Conservation (phyloP, 768 basidiomycete species). For the Phallus indusiatus region DNA sequence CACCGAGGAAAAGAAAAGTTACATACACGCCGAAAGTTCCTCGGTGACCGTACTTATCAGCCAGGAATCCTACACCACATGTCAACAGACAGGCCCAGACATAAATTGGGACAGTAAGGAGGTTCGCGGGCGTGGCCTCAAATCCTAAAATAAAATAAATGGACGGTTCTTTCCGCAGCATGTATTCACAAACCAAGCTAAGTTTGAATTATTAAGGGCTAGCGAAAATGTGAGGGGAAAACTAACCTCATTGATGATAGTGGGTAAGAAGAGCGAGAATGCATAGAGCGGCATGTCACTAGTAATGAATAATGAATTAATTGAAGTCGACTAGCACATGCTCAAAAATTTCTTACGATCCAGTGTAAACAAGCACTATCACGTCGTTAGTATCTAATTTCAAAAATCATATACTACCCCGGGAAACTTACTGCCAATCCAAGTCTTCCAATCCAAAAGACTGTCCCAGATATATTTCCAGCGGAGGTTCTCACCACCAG, state of each 20-base stretch:
- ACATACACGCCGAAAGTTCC: slow-evolving; percentile 57
- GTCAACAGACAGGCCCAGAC: slow-evolving; percentile 58
- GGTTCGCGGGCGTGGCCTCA: slow-evolving; percentile 61
- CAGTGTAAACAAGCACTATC: slow-evolving; percentile 47
- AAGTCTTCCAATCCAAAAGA: slow-evolving; percentile 65
- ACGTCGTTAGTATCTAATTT: slow-evolving; percentile 5
- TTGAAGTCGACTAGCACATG: background rate
- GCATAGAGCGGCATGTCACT: slow-evolving; percentile 64
- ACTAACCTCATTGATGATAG: slow-evolving; percentile 61
- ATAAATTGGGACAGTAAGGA: slow-evolving; percentile 73
- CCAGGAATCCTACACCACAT: slow-evolving; percentile 50
- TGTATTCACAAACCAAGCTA: slow-evolving; percentile 5
- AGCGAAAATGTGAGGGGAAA: background rate
- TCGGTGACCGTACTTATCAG: slow-evolving; percentile 51
- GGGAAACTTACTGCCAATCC: slow-evolving; percentile 46
- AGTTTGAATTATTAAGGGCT: background rate
- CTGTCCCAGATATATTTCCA: slow-evolving; percentile 49
- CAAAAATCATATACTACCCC: background rate
- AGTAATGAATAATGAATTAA: slow-evolving; percentile 3
- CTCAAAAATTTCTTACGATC: slow-evolving; percentile 41
- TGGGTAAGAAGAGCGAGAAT: slow-evolving; percentile 69
- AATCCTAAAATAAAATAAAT: slow-evolving; percentile 33
- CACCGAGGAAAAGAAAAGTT: slow-evolving; percentile 1
- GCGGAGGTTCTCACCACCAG: slow-evolving; percentile 47
- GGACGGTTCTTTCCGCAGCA: background rate